Conservation (phyloP, 78 protist genomes). For the Dictyostelium capitatum region DNA sequence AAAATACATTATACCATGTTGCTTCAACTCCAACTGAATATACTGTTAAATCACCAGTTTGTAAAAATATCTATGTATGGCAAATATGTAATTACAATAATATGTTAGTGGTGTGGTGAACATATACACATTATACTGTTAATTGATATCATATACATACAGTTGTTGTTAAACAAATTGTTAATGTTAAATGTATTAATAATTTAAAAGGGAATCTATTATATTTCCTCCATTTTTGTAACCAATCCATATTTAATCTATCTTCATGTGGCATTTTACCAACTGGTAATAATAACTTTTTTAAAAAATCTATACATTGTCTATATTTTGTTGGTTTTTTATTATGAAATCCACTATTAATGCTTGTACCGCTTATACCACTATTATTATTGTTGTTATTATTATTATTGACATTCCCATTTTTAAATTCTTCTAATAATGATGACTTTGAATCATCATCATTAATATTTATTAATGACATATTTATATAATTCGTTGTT, state of each 20-base stretch:
- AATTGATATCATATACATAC: slow-evolving; percentile 9
- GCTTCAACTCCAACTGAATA: slow-evolving; percentile 62
- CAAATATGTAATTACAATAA: not conserved
- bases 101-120: not conserved
- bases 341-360: not conserved
- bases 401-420: not conserved
- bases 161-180: slow-evolving; percentile 63
- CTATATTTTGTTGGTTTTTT: not conserved
- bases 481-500: not conserved
- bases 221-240: slow-evolving; percentile 76
- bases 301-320: slow-evolving; percentile 3
- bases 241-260: slow-evolving; percentile 76
- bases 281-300: slow-evolving; percentile 47
- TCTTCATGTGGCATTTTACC: slow-evolving; percentile 82
- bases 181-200: slow-evolving; percentile 50
- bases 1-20: slow-evolving; percentile 63
- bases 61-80: slow-evolving; percentile 60
- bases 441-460: slow-evolving; percentile 8
- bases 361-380: too few species aligned
- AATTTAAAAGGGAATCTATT: slow-evolving; percentile 77
- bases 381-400: not conserved
- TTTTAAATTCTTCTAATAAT: not conserved
- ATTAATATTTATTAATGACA: slow-evolving; percentile 22
- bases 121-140: too few species aligned
- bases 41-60: slow-evolving; percentile 71